Conservation (phyloP, 306 rosid genomes). For the Dalbergia oliveri region DNA sequence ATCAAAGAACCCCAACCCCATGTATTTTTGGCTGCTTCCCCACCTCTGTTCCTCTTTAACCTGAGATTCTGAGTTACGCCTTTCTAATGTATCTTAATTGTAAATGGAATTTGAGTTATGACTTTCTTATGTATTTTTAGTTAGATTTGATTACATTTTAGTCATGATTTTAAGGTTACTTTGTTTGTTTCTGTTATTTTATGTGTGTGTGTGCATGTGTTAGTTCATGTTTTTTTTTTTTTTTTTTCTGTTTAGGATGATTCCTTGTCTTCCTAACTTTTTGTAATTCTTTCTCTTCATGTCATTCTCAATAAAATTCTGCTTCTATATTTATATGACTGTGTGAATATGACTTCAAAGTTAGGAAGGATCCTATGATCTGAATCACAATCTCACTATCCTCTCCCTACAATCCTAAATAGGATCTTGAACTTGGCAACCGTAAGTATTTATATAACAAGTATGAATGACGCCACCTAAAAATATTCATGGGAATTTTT, state of each 20-base stretch:
- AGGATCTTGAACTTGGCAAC: not conserved
- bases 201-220: too few relatives aligned
- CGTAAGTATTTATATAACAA: not conserved
- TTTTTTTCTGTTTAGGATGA: not conserved
- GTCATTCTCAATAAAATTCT: too few relatives aligned
- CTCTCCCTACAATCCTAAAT: not conserved
- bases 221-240: not conserved
- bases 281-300: not conserved
- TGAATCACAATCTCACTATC: not conserved
- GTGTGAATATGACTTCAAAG: too few relatives aligned
- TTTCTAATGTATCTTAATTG: not conserved
- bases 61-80: not conserved
- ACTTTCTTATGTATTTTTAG: too few relatives aligned
- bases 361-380: too few relatives aligned
- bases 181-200: not conserved
- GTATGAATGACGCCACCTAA: constrained; percentile 9
- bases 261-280: not conserved
- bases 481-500: not conserved
- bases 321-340: too few relatives aligned
- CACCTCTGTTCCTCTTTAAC: too few relatives aligned
- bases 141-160: too few relatives aligned
- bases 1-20: too few relatives aligned
- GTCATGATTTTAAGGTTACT: not conserved
- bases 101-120: too few relatives aligned
- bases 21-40: too few relatives aligned